Evolutionary conservation across 371 early-diverging fungal species (phyloP).

Genomic region (Mortierella sp.): DNA sequence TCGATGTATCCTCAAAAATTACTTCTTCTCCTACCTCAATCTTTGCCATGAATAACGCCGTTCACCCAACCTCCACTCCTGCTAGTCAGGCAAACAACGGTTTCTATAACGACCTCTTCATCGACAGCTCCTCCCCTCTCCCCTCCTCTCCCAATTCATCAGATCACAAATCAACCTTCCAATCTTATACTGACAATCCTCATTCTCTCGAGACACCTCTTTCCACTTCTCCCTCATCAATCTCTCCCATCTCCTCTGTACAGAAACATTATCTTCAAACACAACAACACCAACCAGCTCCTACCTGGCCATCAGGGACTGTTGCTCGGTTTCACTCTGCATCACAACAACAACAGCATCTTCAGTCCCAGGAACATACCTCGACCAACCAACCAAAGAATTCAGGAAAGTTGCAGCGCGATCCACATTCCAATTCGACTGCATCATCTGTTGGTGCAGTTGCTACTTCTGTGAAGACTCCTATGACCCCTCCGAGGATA

Average conservation of each 20-base stretch:
- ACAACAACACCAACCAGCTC: constrained; percentile 12
- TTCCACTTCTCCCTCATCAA: neutral
- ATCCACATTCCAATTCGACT: constrained; percentile 7
- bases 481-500: constrained; percentile 49
- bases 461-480: constrained; percentile 13
- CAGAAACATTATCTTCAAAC: neutral
- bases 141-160: too few species aligned
- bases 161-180: neutral
- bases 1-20: neutral
- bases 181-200: neutral
- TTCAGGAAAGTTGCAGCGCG: neutral
- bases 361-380: neutral
- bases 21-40: too few species aligned
- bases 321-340: constrained; percentile 25
- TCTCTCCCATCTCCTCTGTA: neutral
- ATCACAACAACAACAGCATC: neutral
- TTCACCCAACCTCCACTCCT: neutral
- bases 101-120: constrained; percentile 27
- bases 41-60: neutral
- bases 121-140: constrained; percentile 9
- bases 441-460: constrained; percentile 6
- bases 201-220: neutral
- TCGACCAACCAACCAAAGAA: too few species aligned
- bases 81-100: constrained; percentile 6
- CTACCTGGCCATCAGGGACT: constrained; percentile 39